These are phyloP conservation scores for Beta corolliflora DNA, from an alignment of 179 eudicot species.

Conservation along the genomic window DNA sequence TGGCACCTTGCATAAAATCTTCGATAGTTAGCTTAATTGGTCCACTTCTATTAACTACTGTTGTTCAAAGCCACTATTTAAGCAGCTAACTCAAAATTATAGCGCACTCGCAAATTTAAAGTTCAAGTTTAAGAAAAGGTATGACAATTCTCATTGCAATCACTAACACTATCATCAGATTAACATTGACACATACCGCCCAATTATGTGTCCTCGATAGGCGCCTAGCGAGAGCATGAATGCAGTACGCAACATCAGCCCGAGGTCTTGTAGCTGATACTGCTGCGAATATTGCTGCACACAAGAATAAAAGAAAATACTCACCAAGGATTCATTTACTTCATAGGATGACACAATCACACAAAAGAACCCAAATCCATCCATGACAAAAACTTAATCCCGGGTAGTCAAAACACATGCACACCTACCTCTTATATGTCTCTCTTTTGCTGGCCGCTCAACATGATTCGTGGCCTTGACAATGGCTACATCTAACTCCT, in stretches of 20 bases:
- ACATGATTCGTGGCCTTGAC: conserved; percentile 95
- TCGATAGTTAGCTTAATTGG: background rate
- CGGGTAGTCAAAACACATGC: background rate
- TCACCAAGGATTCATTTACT: conserved; percentile 13
- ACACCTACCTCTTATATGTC: conserved; percentile 69
- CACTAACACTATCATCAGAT: background rate
- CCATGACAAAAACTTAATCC: background rate
- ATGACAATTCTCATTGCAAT: background rate
- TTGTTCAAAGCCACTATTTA: background rate
- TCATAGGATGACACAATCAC: background rate
- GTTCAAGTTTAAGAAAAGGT: background rate
- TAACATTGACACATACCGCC: conserved; percentile 66
- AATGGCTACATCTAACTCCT: conserved; percentile 90
- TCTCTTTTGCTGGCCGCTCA: conserved; percentile 92
- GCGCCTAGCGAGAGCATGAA: conserved; percentile 91
- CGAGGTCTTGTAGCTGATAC: conserved; percentile 87
- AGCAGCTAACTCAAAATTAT: background rate
- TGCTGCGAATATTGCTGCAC: conserved; percentile 82
- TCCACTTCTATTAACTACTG: background rate
- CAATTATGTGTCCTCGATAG: conserved; percentile 89
- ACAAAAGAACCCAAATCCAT: background rate
- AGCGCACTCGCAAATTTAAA: background rate
- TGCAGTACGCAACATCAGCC: conserved; percentile 94
- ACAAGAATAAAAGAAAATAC: conserved; percentile 10
- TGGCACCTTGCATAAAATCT: background rate